Conservation (phyloP, 345 rosid species). For the Murraya koenigii region DNA sequence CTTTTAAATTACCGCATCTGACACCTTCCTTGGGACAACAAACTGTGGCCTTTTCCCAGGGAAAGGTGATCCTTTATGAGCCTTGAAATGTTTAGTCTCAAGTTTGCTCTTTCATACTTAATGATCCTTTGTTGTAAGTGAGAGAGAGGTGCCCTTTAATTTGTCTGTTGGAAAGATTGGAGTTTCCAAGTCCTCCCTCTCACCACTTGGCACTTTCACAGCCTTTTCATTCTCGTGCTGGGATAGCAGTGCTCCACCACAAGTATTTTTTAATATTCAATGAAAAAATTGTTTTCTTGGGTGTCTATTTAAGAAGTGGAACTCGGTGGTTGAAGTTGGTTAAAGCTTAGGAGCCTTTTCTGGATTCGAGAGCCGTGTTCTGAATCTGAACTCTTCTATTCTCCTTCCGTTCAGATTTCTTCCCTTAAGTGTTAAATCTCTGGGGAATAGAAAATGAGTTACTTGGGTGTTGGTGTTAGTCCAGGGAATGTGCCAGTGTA, state of each 20-base stretch:
- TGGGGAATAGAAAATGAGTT: slow-evolving; percentile 39
- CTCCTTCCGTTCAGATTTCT: neutral
- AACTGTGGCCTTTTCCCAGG: slow-evolving; percentile 22
- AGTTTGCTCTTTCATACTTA: slow-evolving; percentile 8
- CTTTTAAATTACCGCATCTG: slow-evolving; percentile 26
- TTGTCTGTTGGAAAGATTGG: neutral
- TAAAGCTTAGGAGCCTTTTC: neutral
- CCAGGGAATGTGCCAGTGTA: slow-evolving; percentile 59
- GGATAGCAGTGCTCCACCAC: neutral
- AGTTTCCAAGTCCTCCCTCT: neutral
- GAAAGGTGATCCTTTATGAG: too few relatives aligned
- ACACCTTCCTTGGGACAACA: slow-evolving; percentile 33
- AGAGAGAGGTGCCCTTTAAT: slow-evolving; percentile 16
- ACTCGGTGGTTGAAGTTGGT: slow-evolving; percentile 4
- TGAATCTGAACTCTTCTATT: neutral
- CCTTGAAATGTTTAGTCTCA: neutral
- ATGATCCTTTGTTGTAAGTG: neutral
- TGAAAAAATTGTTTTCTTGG: neutral
- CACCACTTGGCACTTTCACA: slow-evolving; percentile 32
- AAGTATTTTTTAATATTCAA: neutral
- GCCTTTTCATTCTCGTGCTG: neutral
- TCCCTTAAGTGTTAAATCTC: neutral
- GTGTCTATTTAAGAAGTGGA: slow-evolving; percentile 25
- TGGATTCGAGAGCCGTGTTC: too few relatives aligned
- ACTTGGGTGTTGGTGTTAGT: slow-evolving; percentile 61